phyloP scores from a whole-genome alignment of 2,329 filamentous ascomycete genomes.

The Lasiodiplodia theobromae region DNA sequence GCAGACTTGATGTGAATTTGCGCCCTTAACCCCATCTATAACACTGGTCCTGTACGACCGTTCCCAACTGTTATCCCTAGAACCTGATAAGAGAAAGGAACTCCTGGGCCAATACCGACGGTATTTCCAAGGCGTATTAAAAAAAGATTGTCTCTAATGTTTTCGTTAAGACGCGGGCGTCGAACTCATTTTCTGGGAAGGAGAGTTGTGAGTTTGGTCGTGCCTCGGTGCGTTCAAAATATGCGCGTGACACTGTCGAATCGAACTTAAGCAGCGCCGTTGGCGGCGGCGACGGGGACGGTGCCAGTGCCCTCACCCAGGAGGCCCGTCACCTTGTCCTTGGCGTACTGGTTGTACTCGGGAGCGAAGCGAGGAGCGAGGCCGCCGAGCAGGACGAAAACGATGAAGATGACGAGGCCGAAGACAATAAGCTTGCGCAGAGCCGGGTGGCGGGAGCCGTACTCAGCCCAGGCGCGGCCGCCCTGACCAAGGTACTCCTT shows the following conservation, averaged over 20 bases:
- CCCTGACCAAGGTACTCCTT: conserved; percentile 78
- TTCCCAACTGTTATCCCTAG: conserved; percentile 26
- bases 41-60: conserved; percentile 18
- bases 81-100: conserved; percentile 22
- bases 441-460: conserved; percentile 77
- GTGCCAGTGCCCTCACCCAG: conserved; percentile 39
- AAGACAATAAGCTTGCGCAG: conserved; percentile 80
- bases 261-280: conserved; percentile 26
- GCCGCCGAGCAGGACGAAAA: conserved; percentile 73
- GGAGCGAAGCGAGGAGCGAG: conserved; percentile 50
- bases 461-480: conserved; percentile 83
- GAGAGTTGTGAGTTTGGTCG: conserved; percentile 7
- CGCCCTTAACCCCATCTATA: conserved; percentile 25
- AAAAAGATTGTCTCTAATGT: conserved; percentile 20
- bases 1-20: conserved; percentile 27
- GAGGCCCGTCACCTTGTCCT: conserved; percentile 45
- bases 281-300: conserved; percentile 21
- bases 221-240: conserved; percentile 4
- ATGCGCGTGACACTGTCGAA: not conserved
- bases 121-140: conserved; percentile 27
- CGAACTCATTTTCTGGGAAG: conserved; percentile 14
- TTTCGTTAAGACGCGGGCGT: conserved; percentile 25
- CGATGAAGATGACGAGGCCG: conserved; percentile 64
- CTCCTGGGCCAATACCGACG: conserved; percentile 11
- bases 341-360: conserved; percentile 44